These are phyloP conservation scores for Blastobotrys terrestris DNA, from an alignment of 805 yeast genomes.

Conservation along the genomic window DNA sequence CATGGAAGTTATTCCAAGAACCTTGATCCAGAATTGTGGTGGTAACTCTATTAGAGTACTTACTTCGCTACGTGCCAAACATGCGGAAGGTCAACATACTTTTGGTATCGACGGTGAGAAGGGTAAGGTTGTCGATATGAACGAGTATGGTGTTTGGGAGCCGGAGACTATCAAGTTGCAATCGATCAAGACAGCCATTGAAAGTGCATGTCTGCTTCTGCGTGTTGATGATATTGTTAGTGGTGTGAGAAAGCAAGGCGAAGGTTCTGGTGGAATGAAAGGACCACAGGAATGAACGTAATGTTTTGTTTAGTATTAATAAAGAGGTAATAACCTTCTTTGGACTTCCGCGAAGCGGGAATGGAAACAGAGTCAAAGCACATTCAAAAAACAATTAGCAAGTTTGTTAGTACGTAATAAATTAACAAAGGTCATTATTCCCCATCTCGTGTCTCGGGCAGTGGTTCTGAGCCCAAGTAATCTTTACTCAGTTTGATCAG, in stretches of 20 bases:
- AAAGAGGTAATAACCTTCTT: no score
- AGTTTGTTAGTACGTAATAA: no score
- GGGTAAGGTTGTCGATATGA: constrained; percentile 94
- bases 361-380: no score
- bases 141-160: constrained; percentile 96
- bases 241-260: constrained; percentile 63
- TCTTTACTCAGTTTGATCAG: constrained; percentile 52
- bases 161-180: constrained; percentile 98
- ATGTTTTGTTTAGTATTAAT: background rate
- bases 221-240: constrained; percentile 97
- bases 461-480: constrained; percentile 29
- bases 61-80: constrained; percentile 91
- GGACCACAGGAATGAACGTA: background rate
- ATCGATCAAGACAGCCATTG: constrained; percentile 95
- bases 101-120: constrained; percentile 92
- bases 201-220: constrained; percentile 87
- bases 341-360: no score
- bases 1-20: constrained; percentile 96
- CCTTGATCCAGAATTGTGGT: constrained; percentile 95
- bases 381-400: no score
- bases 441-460: constrained; percentile 18
- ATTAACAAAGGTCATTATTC: background rate
- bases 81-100: constrained; percentile 80
- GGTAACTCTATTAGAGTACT: constrained; percentile 88
- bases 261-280: background rate